These are phyloP conservation scores for Exophiala lecanii-corni DNA, from an alignment of 2,329 filamentous ascomycete species.

Conservation along the genomic window DNA sequence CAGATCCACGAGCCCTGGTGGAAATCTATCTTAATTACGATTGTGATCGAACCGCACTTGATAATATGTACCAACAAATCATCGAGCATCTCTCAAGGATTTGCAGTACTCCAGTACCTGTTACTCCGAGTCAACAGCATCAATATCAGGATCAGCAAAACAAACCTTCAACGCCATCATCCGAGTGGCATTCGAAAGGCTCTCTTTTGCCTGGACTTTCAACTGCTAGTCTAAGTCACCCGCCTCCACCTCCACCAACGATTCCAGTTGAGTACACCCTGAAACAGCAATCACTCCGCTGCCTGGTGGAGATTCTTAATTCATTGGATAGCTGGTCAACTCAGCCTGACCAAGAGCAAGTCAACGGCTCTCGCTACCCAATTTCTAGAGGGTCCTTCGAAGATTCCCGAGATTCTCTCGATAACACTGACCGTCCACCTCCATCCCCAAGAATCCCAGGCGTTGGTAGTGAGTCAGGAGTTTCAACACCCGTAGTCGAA, in stretches of 20 bases:
- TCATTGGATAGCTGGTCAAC: conserved; percentile 92
- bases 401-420: conserved; percentile 68
- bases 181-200: conserved; percentile 83
- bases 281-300: conserved; percentile 84
- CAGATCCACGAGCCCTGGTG: conserved; percentile 81
- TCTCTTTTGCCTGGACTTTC: conserved; percentile 83
- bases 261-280: conserved; percentile 82
- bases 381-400: conserved; percentile 52
- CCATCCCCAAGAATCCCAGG: conserved; percentile 58
- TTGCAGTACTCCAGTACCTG: conserved; percentile 70
- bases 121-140: conserved; percentile 75
- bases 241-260: conserved; percentile 46
- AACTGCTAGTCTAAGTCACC: conserved; percentile 64
- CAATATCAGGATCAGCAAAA: conserved; percentile 75
- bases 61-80: conserved; percentile 93
- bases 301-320: conserved; percentile 78
- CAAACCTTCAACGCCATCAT: conserved; percentile 53
- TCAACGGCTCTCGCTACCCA: conserved; percentile 30
- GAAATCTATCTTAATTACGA: conserved; percentile 98
- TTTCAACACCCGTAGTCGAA: conserved; percentile 67
- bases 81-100: conserved; percentile 91
- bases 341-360: conserved; percentile 55
- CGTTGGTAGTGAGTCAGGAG: conserved; percentile 50
- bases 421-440: conserved; percentile 51
- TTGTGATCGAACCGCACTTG: conserved; percentile 83